Evolutionary conservation across 257 asterid species (phyloP), one percentile per base, ranked within the genome.

Genomic region (Solanum chilense): DNA sequence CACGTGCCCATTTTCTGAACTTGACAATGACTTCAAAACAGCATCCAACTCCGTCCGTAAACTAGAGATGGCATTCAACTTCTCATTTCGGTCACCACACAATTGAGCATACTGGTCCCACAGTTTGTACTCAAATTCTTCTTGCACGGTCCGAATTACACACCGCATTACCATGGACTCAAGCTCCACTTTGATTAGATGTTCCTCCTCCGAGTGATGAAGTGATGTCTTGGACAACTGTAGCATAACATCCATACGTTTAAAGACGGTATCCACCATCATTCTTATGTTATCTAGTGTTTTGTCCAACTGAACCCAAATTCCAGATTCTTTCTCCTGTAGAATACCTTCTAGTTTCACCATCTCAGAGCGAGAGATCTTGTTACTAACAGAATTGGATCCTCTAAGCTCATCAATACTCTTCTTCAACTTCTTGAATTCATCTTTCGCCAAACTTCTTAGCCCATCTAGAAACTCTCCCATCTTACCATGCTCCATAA

Each of bases 31-130:
- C 89, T 93, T 93, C 88, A 91, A 89, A 86, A 95, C 88, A 83
- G 90, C 93, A 89, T 92, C 94, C 90, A 97, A 91, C 87, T 93
- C 94, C 44, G 49, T 84, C 44, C 94, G 92, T 83, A 97, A 81
- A 88, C 88, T 52, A 84, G 97, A 92, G 74, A 97, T 83, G 47
- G 90, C 94, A 89, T 92, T 89, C 68, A 95, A 90, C 93, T 93
- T 96, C 85, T 92, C 96, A 73, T 89, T 80, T 96, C 82, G 93
- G 77, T 84, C 84, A 86, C 91, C 92, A 91, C 86, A 69, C 23
- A 90, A 75, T 76, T 39, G 91, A 91, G 88, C 90, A 90, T 87
- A 91, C 85, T 89, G 93, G 84, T 89, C 92, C 92, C 90, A 83
- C 52, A 87, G 37, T 68, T 91, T 91, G 89, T 91, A 93, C 76